Base-by-base conservation (phyloP, 1,139 yeast species). In the Yamadazyma epiphylla region DNA sequence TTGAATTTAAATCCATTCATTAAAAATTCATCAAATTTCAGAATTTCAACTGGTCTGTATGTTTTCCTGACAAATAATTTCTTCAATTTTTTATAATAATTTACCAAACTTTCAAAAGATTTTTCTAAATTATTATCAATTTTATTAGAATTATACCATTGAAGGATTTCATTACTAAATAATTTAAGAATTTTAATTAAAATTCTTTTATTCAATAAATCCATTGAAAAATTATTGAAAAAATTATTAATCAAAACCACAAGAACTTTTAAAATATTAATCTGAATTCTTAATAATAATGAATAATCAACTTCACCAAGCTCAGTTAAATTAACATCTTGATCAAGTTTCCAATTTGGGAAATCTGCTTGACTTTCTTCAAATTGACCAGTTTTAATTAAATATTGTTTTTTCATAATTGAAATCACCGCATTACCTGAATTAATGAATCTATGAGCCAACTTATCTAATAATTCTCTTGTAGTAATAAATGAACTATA, bases 261-360 rank as follows among this genome's bases (percentile, higher is more conserved):
- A 36, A 87, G 64, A 1, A 88, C 86, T 49, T 86, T 94, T 39
- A 88, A 63, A 25, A 88, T 78, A 30, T 94, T 94, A 32, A 83
- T 71, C 49, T 88, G 95, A 32, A 88, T 84, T 50, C 81, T 63
- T 72, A 43, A 79, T 71, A 52, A 78, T 65, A 60, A 72, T 63
- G 48, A 76, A 63, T 83, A 67, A 41, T 68, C 73, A 21, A 68
- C 71, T 25, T 64, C 67, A 0, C 74, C 74, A 30, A 66, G 51
- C 22, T 58, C 63, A 24, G 52, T 51, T 35, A 66, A 47, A 32
- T 65, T 61, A 13, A 64, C 59, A 4, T 52, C 45, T 2, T 53
- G 46, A 37, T 67, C 73, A 15, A 58, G 42, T 12, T 55, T 51
- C 89, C 89, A 82, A 39, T 66, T 64, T 2, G 82, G 82, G 27